phyloP scores from a whole-genome alignment of 306 rosid genomes.

The Trichosanthes truncata region DNA sequence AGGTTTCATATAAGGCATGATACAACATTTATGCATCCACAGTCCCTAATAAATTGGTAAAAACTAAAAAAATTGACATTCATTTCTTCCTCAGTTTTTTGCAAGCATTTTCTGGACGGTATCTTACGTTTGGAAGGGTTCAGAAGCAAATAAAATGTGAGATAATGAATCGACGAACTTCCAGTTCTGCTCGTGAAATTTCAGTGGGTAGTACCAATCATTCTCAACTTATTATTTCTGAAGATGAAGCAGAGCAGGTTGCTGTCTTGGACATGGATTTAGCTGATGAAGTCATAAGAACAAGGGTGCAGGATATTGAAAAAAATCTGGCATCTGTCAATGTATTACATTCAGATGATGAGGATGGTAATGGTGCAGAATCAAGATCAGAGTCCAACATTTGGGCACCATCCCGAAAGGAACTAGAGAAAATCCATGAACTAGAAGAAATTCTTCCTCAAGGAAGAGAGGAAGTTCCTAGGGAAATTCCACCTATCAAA shows the following conservation, averaged over 20 bases:
- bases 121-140: slow-evolving; percentile 55
- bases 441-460: slow-evolving; percentile 18
- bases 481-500: slow-evolving; percentile 28
- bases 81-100: slow-evolving; percentile 39
- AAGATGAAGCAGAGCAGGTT: neutral
- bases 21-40: neutral
- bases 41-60: neutral
- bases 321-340: slow-evolving; percentile 22
- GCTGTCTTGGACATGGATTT: neutral
- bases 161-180: slow-evolving; percentile 24
- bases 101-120: slow-evolving; percentile 45
- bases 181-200: slow-evolving; percentile 19
- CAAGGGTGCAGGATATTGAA: slow-evolving; percentile 19
- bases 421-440: slow-evolving; percentile 17
- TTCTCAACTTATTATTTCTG: slow-evolving; percentile 12
- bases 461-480: slow-evolving; percentile 22
- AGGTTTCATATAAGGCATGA: neutral
- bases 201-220: slow-evolving; percentile 1
- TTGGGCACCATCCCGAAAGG: slow-evolving; percentile 20
- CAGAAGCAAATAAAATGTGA: slow-evolving; percentile 75
- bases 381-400: slow-evolving; percentile 18
- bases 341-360: slow-evolving; percentile 13
- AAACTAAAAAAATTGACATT: slow-evolving; percentile 8
- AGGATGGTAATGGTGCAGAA: slow-evolving; percentile 13
- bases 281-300: slow-evolving; percentile 16